Base-by-base conservation (phyloP, 495 filamentous ascomycete genomes). In the Penicillium flavigenum region DNA sequence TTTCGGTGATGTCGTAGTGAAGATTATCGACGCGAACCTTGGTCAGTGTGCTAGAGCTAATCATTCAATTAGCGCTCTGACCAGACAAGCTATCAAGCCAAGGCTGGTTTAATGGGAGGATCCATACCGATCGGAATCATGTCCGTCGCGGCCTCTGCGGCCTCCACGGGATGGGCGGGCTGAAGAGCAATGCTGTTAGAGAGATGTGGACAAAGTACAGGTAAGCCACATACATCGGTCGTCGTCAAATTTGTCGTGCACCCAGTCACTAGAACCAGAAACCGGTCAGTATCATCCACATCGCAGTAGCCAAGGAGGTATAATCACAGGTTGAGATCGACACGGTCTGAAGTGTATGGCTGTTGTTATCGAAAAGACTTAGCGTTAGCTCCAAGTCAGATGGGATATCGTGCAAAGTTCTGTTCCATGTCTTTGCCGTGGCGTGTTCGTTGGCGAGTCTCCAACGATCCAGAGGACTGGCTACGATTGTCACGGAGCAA, bases 1-100 rank as follows among this genome's bases (percentile, higher is more conserved):
- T 85, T 71, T 93, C 88, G 24, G 88, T 91, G 54, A 97, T 82
- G 42, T 97, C 93, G 73, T 96, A 97, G 73, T 97, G 93, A 47
- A 97, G 74, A 69, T 96, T 96, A 59, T 96, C 91, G 47, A 97
- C 87, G 52, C 87, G 87, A 59, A 97, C 72, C 71, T 90, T 92
- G 48, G 86, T 79, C 63, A 88, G 84, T 27, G 76, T 61, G 38
- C 76, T 55, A n/a, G 81, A 73, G 63, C 62, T 62, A 50, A 34
- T 36, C 38, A 20, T 55, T 14, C 4, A 32, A 57, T 65, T 47
- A 63, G 58, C 57, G 47, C 44, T 44, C 58, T 71, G 56, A 47
- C 50, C 47, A 50, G 49, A 26, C 31, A 32, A 16, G 16, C 9
- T 11, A 38, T 11, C 10, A 14, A 50, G 10, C 10, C 12, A 27